These are phyloP conservation scores for Paecilomyces variotii DNA, from an alignment of 2,329 filamentous ascomycete genomes.

Conservation along the genomic window DNA sequence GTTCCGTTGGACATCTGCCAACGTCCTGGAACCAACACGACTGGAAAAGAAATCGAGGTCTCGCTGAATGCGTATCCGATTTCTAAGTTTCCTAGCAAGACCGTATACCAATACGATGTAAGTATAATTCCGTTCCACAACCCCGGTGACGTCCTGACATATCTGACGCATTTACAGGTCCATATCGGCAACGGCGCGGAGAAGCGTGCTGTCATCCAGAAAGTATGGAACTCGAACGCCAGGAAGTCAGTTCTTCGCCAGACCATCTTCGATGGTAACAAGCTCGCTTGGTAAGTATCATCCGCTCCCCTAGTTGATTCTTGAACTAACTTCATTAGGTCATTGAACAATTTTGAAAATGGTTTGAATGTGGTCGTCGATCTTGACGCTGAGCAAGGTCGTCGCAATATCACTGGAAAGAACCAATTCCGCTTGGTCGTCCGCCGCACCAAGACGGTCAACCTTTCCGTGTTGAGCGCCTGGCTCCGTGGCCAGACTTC, in stretches of 20 bases:
- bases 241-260: constrained; percentile 51
- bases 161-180: constrained; percentile 43
- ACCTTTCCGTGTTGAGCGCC: constrained; percentile 55
- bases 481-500: constrained; percentile 57
- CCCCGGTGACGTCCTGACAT: neutral
- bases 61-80: constrained; percentile 72
- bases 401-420: constrained; percentile 25
- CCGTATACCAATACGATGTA: constrained; percentile 80
- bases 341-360: constrained; percentile 24
- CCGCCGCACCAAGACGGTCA: constrained; percentile 57
- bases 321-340: constrained; percentile 27
- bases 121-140: constrained; percentile 29
- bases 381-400: constrained; percentile 58
- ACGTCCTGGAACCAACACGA: constrained; percentile 52
- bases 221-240: constrained; percentile 62
- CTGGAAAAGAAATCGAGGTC: constrained; percentile 48
- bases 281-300: constrained; percentile 66
- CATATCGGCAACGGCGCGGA: constrained; percentile 55
- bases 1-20: constrained; percentile 25
- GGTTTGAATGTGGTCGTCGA: constrained; percentile 58
- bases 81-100: constrained; percentile 47
- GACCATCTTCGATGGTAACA: constrained; percentile 76
- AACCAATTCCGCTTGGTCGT: constrained; percentile 53
- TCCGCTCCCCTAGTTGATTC: constrained; percentile 23
- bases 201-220: constrained; percentile 61